These are phyloP conservation scores for Fusarium caatingaense DNA, from an alignment of 2,329 filamentous ascomycete species.

Conservation along the genomic window DNA sequence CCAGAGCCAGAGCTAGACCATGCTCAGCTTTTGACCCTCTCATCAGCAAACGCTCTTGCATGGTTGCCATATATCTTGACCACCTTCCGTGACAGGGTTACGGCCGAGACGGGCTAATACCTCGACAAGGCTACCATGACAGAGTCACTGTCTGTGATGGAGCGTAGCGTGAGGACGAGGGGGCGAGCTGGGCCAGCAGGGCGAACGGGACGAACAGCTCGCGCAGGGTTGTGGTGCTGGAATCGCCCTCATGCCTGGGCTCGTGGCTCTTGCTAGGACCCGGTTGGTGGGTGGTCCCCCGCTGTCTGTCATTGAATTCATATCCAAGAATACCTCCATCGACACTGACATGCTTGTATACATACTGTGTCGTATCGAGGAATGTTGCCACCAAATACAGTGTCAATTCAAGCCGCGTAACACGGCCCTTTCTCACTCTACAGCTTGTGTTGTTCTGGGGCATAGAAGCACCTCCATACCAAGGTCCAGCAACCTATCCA, in stretches of 20 bases:
- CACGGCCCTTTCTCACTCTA: conserved; percentile 33
- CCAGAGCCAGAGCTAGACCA: conserved; percentile 18
- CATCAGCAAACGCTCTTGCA: conserved; percentile 27
- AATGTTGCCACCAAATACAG: conserved; percentile 17
- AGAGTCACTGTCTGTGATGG: conserved; percentile 34
- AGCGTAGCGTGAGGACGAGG: conserved; percentile 37
- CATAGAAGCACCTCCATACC: conserved; percentile 18
- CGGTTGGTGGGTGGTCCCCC: conserved; percentile 45
- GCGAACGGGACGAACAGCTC: conserved; percentile 43
- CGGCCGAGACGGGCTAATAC: conserved; percentile 43
- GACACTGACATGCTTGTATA: conserved; percentile 29
- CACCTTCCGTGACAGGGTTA: conserved; percentile 48
- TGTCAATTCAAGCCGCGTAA: conserved; percentile 22
- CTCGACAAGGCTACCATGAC: conserved; percentile 45
- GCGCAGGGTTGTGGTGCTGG: conserved; percentile 39
- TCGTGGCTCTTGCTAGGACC: conserved; percentile 45
- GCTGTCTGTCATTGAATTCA: conserved; percentile 43
- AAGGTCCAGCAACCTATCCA: conserved; percentile 30
- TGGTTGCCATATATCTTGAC: conserved; percentile 32
- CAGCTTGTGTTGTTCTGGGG: neutral
- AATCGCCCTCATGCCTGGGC: conserved; percentile 38
- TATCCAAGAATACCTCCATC: conserved; percentile 30
- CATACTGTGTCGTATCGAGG: conserved; percentile 24
- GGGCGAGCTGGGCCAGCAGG: conserved; percentile 42
- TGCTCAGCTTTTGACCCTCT: conserved; percentile 35